Percentiles rank a stretch among this genome's conserved stretches.
These are phyloP conservation scores for Lentinula sp. DNA, from an alignment of 768 basidiomycete genomes.

Conservation along the genomic window DNA sequence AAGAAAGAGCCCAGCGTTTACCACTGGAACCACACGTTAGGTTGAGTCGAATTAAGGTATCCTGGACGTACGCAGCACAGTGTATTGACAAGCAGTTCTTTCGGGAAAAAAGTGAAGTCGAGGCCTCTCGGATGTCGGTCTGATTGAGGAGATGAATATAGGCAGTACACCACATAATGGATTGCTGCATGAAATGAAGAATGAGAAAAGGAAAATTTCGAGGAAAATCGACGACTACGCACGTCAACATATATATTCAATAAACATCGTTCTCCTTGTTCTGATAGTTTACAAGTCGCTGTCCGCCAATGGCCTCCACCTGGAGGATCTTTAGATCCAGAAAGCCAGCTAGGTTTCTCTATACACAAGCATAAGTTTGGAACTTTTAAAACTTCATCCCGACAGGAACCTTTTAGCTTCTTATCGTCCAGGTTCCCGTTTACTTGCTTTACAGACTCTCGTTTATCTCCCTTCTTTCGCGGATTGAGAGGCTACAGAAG, in stretches of 20 bases:
- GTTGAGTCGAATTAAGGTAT: neutral
- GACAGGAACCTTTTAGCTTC: conserved; percentile 54
- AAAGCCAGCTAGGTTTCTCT: conserved; percentile 76
- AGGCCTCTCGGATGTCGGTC: conserved; percentile 74
- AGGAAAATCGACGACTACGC: conserved; percentile 16
- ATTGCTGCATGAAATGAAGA: conserved; percentile 44
- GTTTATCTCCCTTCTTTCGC: conserved; percentile 54
- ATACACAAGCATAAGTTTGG: neutral
- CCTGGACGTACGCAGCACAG: conserved; percentile 27
- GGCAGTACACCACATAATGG: conserved; percentile 66
- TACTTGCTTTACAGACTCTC: conserved; percentile 34
- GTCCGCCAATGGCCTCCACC: conserved; percentile 63
- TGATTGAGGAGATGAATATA: conserved; percentile 68
- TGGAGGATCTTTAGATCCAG: conserved; percentile 43
- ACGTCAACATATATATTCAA: conserved; percentile 76
- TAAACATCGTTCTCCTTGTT: conserved; percentile 62
- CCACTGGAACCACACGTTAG: conserved; percentile 29
- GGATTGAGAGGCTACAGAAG: conserved; percentile 32
- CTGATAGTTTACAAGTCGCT: conserved; percentile 64
- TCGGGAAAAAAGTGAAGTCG: conserved; percentile 71
- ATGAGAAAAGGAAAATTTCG: neutral
- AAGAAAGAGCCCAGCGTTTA: conserved; percentile 49
- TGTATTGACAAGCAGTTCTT: conserved; percentile 73
- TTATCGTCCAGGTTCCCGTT: conserved; percentile 36
- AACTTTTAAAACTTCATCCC: neutral